Percentiles rank a stretch among this genome's conserved stretches.
Evolutionary conservation across 2,329 filamentous ascomycete genomes (phyloP).

Genomic region (Phyllosticta ampelicida): DNA sequence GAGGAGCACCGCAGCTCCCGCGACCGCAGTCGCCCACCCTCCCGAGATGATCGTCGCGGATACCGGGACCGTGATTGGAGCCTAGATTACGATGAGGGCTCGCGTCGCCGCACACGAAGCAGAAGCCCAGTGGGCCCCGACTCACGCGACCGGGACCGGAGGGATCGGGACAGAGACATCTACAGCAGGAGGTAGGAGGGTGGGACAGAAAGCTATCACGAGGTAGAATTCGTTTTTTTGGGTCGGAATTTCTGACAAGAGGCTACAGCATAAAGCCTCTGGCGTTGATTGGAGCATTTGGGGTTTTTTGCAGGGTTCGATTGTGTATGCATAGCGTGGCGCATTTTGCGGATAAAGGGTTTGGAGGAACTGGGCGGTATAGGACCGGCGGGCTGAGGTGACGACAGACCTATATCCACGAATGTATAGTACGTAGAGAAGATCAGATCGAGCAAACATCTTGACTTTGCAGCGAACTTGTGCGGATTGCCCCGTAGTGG

Average conservation of each 20-base stretch:
- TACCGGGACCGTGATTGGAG: constrained; percentile 19
- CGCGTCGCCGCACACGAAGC: constrained; percentile 22
- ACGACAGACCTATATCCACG: neutral
- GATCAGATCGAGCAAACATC: neutral
- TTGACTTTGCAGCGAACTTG: neutral
- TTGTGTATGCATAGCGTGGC: neutral
- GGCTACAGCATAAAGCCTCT: neutral
- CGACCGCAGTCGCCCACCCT: constrained; percentile 19
- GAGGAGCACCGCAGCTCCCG: constrained; percentile 20
- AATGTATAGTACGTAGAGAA: neutral
- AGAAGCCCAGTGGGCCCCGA: constrained; percentile 25
- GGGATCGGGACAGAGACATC: constrained; percentile 6
- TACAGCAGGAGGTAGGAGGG: constrained; percentile 2
- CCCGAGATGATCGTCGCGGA: constrained; percentile 23
- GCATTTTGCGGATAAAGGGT: neutral
- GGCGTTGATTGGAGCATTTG: neutral
- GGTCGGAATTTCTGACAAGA: neutral
- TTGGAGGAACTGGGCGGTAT: neutral
- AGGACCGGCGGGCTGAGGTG: neutral
- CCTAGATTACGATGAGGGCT: constrained; percentile 17
- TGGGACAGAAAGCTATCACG: no score
- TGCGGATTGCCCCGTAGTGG: no score
- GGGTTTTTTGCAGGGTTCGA: neutral
- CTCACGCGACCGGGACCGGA: constrained; percentile 16
- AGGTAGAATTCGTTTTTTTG: neutral